phyloP scores from a whole-genome alignment of 2,329 filamentous ascomycete genomes.

The Tetracladium maxilliforme region DNA sequence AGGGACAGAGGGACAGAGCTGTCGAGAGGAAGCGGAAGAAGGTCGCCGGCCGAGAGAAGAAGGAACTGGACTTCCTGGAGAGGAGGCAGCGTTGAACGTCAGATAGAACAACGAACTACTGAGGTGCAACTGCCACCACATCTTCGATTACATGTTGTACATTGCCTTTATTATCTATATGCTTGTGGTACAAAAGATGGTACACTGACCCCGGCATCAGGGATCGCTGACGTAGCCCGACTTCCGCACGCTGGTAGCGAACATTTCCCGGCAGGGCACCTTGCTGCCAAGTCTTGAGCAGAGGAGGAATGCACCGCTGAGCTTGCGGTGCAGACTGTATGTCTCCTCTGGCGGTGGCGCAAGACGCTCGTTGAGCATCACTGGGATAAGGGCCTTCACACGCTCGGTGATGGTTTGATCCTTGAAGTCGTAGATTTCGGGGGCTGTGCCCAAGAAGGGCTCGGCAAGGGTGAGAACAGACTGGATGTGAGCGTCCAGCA shows the following conservation, averaged over 20 bases:
- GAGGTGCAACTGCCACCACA: too few relatives aligned
- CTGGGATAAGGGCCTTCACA: conserved; percentile 73
- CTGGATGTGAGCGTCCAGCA: conserved; percentile 83
- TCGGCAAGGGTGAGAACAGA: conserved; percentile 85
- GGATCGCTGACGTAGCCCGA: too few relatives aligned
- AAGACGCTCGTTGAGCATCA: conserved; percentile 83
- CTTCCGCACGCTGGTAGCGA: conserved; percentile 29
- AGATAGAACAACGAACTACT: too few relatives aligned
- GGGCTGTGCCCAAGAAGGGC: conserved; percentile 65
- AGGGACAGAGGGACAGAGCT: conserved; percentile 67
- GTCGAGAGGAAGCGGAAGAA: conserved; percentile 88
- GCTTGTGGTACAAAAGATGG: conserved; percentile 1
- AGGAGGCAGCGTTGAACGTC: too few relatives aligned
- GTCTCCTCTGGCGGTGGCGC: conserved; percentile 94
- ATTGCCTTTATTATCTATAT: too few relatives aligned
- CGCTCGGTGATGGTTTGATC: conserved; percentile 95
- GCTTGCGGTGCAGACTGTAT: conserved; percentile 85
- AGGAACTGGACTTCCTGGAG: conserved; percentile 50
- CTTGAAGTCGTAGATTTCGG: conserved; percentile 78
- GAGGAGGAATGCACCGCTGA: conserved; percentile 87
- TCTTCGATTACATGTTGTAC: too few relatives aligned
- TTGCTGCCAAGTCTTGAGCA: conserved; percentile 76
- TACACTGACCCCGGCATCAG: too few relatives aligned
- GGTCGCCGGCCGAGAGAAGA: conserved; percentile 73
- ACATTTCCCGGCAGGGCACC: conserved; percentile 70